phyloP scores from a whole-genome alignment of 2,329 filamentous ascomycete species.

The Paecilomyces formosus region DNA sequence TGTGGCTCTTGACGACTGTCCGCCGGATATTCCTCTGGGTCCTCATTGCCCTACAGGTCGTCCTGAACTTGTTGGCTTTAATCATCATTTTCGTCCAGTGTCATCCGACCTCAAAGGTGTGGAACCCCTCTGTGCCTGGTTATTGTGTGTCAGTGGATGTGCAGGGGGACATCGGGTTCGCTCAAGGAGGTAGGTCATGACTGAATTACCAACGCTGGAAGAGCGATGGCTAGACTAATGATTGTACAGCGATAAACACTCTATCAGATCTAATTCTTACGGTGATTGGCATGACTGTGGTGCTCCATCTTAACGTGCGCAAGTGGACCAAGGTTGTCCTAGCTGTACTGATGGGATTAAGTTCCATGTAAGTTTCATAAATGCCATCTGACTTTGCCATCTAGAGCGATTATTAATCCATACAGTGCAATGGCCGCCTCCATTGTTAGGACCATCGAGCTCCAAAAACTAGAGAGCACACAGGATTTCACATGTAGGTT shows the following conservation, averaged over 20 bases:
- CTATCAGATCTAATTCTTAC: conserved; percentile 5
- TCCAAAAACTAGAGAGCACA: background rate
- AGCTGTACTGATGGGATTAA: conserved; percentile 3
- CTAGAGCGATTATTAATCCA: background rate
- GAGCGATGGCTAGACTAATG: background rate
- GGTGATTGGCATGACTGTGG: conserved; percentile 2
- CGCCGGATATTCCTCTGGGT: conserved; percentile 8
- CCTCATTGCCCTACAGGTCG: conserved; percentile 8
- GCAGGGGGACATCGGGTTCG: conserved; percentile 6
- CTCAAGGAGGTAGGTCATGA: conserved; percentile 5
- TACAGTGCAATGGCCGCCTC: conserved; percentile 5
- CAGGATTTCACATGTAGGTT: conserved; percentile 6
- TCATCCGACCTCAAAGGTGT: conserved; percentile 6
- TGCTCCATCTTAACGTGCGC: conserved; percentile 1
- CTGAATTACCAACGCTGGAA: background rate
- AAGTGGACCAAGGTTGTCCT: conserved; percentile 2
- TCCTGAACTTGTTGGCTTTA: conserved; percentile 8
- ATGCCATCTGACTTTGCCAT: background rate
- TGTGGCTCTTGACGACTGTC: conserved; percentile 4
- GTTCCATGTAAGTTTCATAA: conserved; percentile 1
- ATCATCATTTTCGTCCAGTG: conserved; percentile 9
- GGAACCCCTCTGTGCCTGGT: conserved; percentile 6
- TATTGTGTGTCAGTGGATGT: conserved; percentile 7
- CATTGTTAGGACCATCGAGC: conserved; percentile 3
- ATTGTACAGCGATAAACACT: conserved; percentile 6